Evolutionary conservation across 306 rosid genomes (phyloP), one percentile per base, ranked within the genome.

Genomic region (Vicia faba): DNA sequence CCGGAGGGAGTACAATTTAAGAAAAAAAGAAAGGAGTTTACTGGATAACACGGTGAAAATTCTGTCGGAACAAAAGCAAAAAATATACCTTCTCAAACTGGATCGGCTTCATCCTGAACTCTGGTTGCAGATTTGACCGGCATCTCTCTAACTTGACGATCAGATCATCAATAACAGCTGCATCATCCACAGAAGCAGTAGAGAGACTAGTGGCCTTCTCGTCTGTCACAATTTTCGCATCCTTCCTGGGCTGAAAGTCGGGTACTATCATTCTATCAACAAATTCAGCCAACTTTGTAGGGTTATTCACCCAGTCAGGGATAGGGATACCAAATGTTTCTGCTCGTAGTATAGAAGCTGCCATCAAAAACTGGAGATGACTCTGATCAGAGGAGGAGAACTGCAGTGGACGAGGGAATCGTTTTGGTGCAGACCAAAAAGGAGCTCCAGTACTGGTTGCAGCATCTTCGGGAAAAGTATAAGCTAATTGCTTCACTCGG

Each of bases 401-500:
- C 85, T 80, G 85, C 57, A 89, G 78, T 4, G 99, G 90, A 49
- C 13, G 97, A 63, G 99, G 99, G 71, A 89, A 93, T 62, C 99
- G 79, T 78, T 93, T 93, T 4, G 99, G 99, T 35, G 99, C 99
- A 50, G 99, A 93, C 99, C 99, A 93, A 83, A 93, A 93, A 16
- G 95, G 95, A 61, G 87, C 86, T 61, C 99, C 99, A 19, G 88
- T 93, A 75, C 99, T 90, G 8, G 99, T 93, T 61, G 83, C 73
- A 61, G 99, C 97, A 82, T 93, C 91, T 82, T 93, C 99, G 25
- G 99, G 99, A 26, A 93, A 93, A 61, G 96, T 93, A 82, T 86
- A 93, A 38, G 70, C 76, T 80, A 93, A 83, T 82, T 93, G 99
- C 87, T 93, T 93, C 40, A 93, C 90, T 38, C 97, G 91, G 76